Evolutionary conservation across 164 flowering plant genomes (phyloP).

Genomic region (Berberis thunbergii): DNA sequence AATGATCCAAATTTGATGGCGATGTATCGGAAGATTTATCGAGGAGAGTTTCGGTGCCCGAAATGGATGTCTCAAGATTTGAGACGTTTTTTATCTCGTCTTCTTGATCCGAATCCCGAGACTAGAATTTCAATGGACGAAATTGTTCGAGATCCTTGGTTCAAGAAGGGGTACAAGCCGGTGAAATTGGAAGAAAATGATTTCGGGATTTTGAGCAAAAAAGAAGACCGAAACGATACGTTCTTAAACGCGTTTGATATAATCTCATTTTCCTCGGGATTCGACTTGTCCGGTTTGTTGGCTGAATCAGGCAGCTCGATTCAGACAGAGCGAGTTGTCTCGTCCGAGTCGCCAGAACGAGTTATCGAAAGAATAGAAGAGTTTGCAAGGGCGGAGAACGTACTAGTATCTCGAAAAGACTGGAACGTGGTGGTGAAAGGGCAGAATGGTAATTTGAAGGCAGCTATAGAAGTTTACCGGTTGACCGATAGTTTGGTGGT

Average conservation of each 20-base stretch:
- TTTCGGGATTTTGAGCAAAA: not conserved
- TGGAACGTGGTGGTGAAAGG: slow-evolving; percentile 27
- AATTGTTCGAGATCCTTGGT: slow-evolving; percentile 7
- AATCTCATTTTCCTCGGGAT: slow-evolving; percentile 55
- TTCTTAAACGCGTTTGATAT: slow-evolving; percentile 63
- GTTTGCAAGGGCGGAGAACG: slow-evolving; percentile 17
- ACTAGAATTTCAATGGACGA: slow-evolving; percentile 8
- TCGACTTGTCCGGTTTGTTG: slow-evolving; percentile 41
- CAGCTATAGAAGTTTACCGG: slow-evolving; percentile 19
- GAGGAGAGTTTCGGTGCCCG: slow-evolving; percentile 9
- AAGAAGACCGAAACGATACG: slow-evolving; percentile 2
- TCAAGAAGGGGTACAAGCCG: slow-evolving; percentile 6
- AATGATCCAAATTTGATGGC: slow-evolving; percentile 10
- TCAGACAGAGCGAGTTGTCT: slow-evolving; percentile 22
- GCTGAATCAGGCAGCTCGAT: slow-evolving; percentile 8
- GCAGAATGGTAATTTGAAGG: slow-evolving; percentile 22
- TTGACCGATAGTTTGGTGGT: slow-evolving; percentile 35
- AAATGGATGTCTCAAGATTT: slow-evolving; percentile 7
- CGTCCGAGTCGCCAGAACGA: slow-evolving; percentile 32
- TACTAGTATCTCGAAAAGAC: slow-evolving; percentile 15
- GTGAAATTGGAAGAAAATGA: not conserved
- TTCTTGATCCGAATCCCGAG: slow-evolving; percentile 6
- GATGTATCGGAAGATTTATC: slow-evolving; percentile 12
- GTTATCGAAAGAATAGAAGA: slow-evolving; percentile 28
- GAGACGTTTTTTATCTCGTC: not conserved